These are phyloP conservation scores for Apiospora malaysiana DNA, from an alignment of 2,329 filamentous ascomycete species.

Conservation along the genomic window DNA sequence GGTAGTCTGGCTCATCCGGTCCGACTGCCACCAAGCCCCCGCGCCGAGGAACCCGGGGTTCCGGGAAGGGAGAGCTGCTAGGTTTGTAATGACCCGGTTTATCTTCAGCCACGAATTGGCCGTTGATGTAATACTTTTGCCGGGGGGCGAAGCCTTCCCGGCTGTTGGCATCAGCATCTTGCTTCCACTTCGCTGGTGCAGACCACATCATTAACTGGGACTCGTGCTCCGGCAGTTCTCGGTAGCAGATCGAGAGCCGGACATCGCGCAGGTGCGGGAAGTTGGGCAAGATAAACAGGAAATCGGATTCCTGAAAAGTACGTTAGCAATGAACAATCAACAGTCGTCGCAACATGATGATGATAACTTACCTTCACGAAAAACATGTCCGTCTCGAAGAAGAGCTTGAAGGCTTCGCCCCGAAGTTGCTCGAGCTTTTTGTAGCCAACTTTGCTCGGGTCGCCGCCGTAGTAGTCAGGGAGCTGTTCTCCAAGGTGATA, in stretches of 20 bases:
- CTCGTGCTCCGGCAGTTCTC: conserved; percentile 62
- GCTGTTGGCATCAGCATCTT: conserved; percentile 60
- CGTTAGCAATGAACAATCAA: conserved; percentile 26
- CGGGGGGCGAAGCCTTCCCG: conserved; percentile 61
- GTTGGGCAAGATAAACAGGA: conserved; percentile 63
- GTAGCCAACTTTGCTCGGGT: conserved; percentile 51
- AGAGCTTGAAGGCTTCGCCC: conserved; percentile 56
- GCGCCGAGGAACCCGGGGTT: conserved; percentile 60
- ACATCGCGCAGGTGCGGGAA: conserved; percentile 64
- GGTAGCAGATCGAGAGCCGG: conserved; percentile 62
- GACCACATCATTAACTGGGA: conserved; percentile 49
- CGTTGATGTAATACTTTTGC: conserved; percentile 64
- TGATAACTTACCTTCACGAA: conserved; percentile 64
- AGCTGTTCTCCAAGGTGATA: conserved; percentile 61
- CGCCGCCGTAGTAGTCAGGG: conserved; percentile 55
- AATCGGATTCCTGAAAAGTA: conserved; percentile 60
- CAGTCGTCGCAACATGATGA: background rate
- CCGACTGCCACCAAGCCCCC: conserved; percentile 57
- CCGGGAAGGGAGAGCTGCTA: conserved; percentile 60
- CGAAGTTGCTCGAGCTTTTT: conserved; percentile 53
- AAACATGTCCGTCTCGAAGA: conserved; percentile 66
- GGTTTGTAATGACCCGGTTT: conserved; percentile 52
- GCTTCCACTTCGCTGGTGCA: conserved; percentile 61
- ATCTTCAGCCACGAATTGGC: conserved; percentile 58
- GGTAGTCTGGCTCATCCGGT: conserved; percentile 63